These are phyloP conservation scores for Mycocentrospora acerina DNA, from an alignment of 2,329 filamentous ascomycete genomes.

Conservation along the genomic window DNA sequence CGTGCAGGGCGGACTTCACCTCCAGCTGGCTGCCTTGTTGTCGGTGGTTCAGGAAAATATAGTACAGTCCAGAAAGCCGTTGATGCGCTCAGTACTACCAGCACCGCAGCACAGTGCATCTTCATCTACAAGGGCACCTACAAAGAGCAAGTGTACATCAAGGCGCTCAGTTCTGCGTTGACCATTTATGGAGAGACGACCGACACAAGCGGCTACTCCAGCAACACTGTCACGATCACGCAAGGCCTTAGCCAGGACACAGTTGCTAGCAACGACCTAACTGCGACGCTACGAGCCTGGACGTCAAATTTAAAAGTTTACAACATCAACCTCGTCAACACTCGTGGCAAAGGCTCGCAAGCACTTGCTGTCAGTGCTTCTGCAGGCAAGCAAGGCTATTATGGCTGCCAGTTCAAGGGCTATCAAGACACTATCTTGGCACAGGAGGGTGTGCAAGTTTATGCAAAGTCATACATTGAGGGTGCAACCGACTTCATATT, in stretches of 20 bases:
- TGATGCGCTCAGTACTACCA: slow-evolving; percentile 56
- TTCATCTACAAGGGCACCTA: slow-evolving; percentile 65
- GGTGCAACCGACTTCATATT: slow-evolving; percentile 64
- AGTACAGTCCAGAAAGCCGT: slow-evolving; percentile 59
- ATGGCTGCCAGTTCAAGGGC: slow-evolving; percentile 57
- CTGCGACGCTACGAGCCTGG: slow-evolving; percentile 52
- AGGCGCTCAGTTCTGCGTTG: slow-evolving; percentile 50
- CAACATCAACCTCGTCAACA: slow-evolving; percentile 59
- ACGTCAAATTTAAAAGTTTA: slow-evolving; percentile 60
- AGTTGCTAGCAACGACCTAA: slow-evolving; percentile 56
- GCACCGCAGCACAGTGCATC: slow-evolving; percentile 57
- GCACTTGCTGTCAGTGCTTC: slow-evolving; percentile 57
- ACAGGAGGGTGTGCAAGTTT: slow-evolving; percentile 55
- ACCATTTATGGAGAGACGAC: slow-evolving; percentile 63
- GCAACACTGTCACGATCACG: slow-evolving; percentile 61
- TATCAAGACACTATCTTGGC: slow-evolving; percentile 57
- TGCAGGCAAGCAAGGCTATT: slow-evolving; percentile 57
- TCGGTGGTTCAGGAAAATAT: slow-evolving; percentile 48
- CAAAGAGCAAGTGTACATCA: slow-evolving; percentile 60
- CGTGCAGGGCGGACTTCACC: slow-evolving; percentile 45
- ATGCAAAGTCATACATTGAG: slow-evolving; percentile 58
- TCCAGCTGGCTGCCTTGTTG: slow-evolving; percentile 55
- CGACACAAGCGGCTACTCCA: slow-evolving; percentile 49
- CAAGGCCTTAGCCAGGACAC: slow-evolving; percentile 50
- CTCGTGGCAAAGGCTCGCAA: slow-evolving; percentile 51